Evolutionary conservation across 345 rosid species (phyloP).

Genomic region (Bruguiera gymnorhiza): DNA sequence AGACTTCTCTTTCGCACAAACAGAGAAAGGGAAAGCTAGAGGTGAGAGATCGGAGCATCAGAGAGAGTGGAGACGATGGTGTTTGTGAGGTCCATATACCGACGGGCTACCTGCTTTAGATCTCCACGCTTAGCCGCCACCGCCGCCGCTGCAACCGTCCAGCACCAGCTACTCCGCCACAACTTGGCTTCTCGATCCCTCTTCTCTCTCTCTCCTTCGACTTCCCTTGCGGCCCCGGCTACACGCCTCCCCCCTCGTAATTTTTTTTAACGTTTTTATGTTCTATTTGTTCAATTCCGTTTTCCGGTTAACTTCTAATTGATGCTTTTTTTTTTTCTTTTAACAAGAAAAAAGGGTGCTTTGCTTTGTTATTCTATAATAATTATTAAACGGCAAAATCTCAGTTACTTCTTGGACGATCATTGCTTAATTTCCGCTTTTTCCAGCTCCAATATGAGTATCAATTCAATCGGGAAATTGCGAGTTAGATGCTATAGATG

Average conservation of each 20-base stretch:
- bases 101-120: constrained; percentile 27
- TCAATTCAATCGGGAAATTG: too few relatives aligned
- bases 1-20: not conserved
- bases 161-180: constrained; percentile 19
- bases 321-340: too few relatives aligned
- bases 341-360: too few relatives aligned
- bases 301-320: not conserved
- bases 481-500: too few relatives aligned
- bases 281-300: not conserved
- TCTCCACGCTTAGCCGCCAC: constrained; percentile 22
- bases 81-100: constrained; percentile 26
- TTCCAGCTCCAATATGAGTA: too few relatives aligned
- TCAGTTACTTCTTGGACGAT: too few relatives aligned
- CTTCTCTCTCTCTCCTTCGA: constrained; percentile 9
- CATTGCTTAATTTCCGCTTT: too few relatives aligned
- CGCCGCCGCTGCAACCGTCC: constrained; percentile 15
- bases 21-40: not conserved
- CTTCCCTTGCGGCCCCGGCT: constrained; percentile 14
- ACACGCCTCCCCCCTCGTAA: constrained; percentile 14
- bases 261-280: not conserved
- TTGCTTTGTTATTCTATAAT: too few relatives aligned
- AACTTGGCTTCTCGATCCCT: constrained; percentile 19
- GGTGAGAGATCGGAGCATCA: not conserved
- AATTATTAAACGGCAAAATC: too few relatives aligned
- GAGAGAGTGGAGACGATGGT: constrained; percentile 30